A percentile compares a stretch with the other conserved stretches of the same genome.
Evolutionary conservation across 2,329 filamentous ascomycete genomes (phyloP).

Genomic region (Penicillium olsonii): DNA sequence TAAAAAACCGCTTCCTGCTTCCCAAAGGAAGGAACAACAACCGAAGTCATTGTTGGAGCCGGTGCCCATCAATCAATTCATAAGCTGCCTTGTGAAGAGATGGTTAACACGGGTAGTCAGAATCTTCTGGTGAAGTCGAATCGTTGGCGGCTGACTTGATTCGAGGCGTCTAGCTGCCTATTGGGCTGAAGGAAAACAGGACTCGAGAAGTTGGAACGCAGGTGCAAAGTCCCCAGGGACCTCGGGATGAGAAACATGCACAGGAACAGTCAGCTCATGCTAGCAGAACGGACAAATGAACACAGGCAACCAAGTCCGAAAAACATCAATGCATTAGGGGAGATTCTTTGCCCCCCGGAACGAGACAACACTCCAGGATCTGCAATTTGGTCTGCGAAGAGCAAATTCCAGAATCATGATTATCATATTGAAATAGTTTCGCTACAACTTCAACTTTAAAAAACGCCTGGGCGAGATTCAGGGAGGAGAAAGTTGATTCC

Average conservation of each 20-base stretch:
- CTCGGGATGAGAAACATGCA: conserved; percentile 51
- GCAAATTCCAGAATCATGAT: conserved; percentile 37
- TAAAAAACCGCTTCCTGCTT: conserved; percentile 78
- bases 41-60: conserved; percentile 39
- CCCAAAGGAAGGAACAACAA: conserved; percentile 37
- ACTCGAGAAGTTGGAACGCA: conserved; percentile 41
- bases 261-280: conserved; percentile 44
- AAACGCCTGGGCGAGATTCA: conserved; percentile 29
- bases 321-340: conserved; percentile 20
- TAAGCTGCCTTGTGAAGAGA: conserved; percentile 57
- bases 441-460: conserved; percentile 47
- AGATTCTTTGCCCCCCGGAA: conserved; percentile 35
- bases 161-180: conserved; percentile 47
- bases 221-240: conserved; percentile 37
- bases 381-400: conserved; percentile 28
- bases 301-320: conserved; percentile 17
- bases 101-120: conserved; percentile 69
- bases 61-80: conserved; percentile 59
- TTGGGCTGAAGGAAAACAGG: conserved; percentile 15
- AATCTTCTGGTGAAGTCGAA: conserved; percentile 50
- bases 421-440: conserved; percentile 53
- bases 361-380: conserved; percentile 39
- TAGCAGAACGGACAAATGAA: conserved; percentile 12
- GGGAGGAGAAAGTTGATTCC: conserved; percentile 47
- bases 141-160: conserved; percentile 56